Evolutionary conservation across 2,329 filamentous ascomycete species (phyloP), one percentile per base, ranked within the genome.

Genomic region (Zymoseptoria brevis): DNA sequence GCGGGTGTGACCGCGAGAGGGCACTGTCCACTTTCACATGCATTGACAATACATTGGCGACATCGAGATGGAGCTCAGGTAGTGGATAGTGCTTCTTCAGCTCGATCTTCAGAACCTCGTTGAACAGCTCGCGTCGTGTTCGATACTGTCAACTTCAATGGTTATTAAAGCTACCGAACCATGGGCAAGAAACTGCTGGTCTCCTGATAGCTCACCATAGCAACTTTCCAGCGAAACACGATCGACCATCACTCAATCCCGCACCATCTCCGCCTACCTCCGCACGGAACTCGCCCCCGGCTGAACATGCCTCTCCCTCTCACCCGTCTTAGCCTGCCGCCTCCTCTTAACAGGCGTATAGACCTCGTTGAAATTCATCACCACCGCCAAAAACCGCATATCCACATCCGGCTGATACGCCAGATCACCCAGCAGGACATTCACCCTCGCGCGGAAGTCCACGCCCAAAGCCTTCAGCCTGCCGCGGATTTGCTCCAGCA

Each of bases 351-450:
- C 83, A 13, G 90, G 89, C 74, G 89, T 84, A 74, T 97, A 97
- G 24, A 96, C 89, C 72, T 97, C 93, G 75, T 99, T 99, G 75
- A 97, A 99, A 76, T 97, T 99, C 90, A 99, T 97, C 49, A 94
- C 89, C 53, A 97, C 91, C 48, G 90, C 94, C 65, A 99, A 77
- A 79, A 97, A 97, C 57, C 93, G 83, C 86, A 99, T 90, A 73
- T 99, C 94, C 55, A 92, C 87, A 73, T 99, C 94, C 0, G 91
- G 87, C 75, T 97, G 93, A 75, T 95, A 93, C 8, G 90, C 88
- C 63, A 99, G 75, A 73, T 99, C 95, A 13, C 94, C 91, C 3
- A 99, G 79, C 57, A 99, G 77, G 49, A 92, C 80, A 72, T 90
- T 90, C 54, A 97, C 82, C 26, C 88, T 83, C 1, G 83, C 81